phyloP scores from a whole-genome alignment of 169 alveolate genomes.

The Plasmodium cynomolgi region DNA sequence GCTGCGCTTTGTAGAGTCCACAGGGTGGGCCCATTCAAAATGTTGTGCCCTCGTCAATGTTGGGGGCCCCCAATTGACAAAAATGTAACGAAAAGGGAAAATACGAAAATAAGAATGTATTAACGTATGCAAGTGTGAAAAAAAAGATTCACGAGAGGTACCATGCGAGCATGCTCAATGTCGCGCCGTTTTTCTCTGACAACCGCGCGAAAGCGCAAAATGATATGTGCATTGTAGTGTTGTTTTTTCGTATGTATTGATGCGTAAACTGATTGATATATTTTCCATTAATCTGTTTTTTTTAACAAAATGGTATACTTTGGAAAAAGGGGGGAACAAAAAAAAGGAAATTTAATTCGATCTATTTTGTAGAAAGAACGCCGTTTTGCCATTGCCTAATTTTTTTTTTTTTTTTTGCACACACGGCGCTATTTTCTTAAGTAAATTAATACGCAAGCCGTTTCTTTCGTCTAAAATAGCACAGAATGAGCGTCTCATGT shows the following conservation, averaged over 20 bases:
- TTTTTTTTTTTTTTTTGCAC: neutral
- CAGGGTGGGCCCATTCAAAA: neutral
- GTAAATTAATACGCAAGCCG: neutral
- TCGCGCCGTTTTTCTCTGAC: neutral
- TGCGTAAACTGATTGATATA: neutral
- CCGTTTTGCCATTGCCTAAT: conserved; percentile 4
- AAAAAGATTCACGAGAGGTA: neutral
- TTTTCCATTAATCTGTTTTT: neutral
- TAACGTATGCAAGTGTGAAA: neutral
- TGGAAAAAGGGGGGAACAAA: neutral
- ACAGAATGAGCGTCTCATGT: neutral
- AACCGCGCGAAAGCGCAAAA: neutral
- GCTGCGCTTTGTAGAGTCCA: neutral
- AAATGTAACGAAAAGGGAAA: neutral
- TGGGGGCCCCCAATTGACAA: neutral
- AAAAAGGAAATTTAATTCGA: neutral
- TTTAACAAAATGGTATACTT: neutral
- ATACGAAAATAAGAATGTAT: neutral
- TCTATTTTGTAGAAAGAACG: neutral
- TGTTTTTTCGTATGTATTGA: neutral
- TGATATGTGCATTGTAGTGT: neutral
- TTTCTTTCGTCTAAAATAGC: neutral
- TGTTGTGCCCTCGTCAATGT: neutral
- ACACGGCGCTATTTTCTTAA: neutral
- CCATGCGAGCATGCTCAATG: neutral